Base-by-base conservation (phyloP, 2,329 filamentous ascomycete genomes). In the Venturia aucupariae region DNA sequence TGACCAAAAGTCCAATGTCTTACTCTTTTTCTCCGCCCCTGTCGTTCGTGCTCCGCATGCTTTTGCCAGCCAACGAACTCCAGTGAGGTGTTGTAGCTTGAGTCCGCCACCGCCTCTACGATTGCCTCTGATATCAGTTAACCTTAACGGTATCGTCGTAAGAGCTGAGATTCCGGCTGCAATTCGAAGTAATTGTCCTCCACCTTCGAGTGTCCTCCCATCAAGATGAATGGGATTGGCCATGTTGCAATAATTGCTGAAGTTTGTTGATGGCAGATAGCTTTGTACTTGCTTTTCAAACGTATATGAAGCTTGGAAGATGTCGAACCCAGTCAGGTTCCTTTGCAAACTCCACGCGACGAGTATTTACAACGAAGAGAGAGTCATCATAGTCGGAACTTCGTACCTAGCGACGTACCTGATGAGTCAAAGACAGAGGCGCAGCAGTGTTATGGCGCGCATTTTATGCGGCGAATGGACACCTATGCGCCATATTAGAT, bases 191-290 rank as follows among this genome's bases (percentile, higher is more conserved):
- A 87, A 76, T 71, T 87, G 84, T 17, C 84, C 84, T 32, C 84
- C 84, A 46, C 84, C 84, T 78, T 87, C 84, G 24, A 86, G 79
- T 3, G 79, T 84, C 22, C 78, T 79, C 60, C 84, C 84, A 69
- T 84, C 79, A 13, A 86, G 48, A 32, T 63, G 60, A 38, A 65
- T 1, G 10, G 32, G 15, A n/a, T 48, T 35, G 10, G 61, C 32
- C 42, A 62, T 62, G 46, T 15, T 7, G 15, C 17, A 17, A 6
- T 35, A 3, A 11, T 10, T 35, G 51, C 15, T 35, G 30, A 7
- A 57, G 30, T 10, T 57, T 15, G 46, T 10, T 27, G 46, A 51
- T 13, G 24, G 2, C 13, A 27, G 1, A 27, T 15, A 11, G 17
- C n/a, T n/a, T 1, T 51, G 6, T 13, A 2, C 10, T 1, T 51